Evolutionary conservation across 2,329 filamentous ascomycete species (phyloP), one percentile per base, ranked within the genome.

Genomic region (Colletotrichum spaethianum): DNA sequence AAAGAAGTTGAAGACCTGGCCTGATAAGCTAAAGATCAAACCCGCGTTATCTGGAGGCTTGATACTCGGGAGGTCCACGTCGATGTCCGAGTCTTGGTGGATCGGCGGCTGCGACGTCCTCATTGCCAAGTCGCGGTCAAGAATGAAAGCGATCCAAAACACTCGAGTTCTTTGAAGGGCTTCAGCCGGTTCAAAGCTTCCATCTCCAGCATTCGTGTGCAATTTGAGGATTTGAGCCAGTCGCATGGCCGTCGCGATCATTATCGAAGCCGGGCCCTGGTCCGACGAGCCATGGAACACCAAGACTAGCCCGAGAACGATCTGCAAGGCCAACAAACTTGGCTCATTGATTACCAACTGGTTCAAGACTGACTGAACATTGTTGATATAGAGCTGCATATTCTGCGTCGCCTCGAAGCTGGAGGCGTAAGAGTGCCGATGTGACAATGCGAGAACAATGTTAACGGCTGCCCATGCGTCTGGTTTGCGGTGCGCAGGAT

Each of bases 111-210:
- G 70, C n/a, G 61, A 26, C 11, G 60, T 56, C 7, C 69, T 44
- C 69, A 74, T 50, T 0, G 46, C 46, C 11, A 65, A 42, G 16
- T 74, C 70, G 1, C 79, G 79, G 28, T 81, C 79, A 7, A 80
- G 70, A 3, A 73, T 74, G 46, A 79, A 81, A 46, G 78, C 79
- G 18, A 80, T 73, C 79, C 79, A 81, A 62, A 80, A 80, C 40
- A 80, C 73, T 23, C 79, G 78, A 8, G 72, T 70, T 20, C 78
- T 75, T 4, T 80, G 76, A 7, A 74, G 73, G 9, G 75, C 74
- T 5, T 77, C 74, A 1, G 74, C 75, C 0, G 76, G 68, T 1
- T 77, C 56, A 9, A 76, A 73, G 0, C 73, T 62, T 3, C 66
- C 63, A 26, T 73, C 53, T 1, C 65, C n/a, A 9, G 70, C 28